Evolutionary conservation across 495 filamentous ascomycete species (phyloP), one percentile per base, ranked within the genome.

Genomic region (Penicillium tannophilum): DNA sequence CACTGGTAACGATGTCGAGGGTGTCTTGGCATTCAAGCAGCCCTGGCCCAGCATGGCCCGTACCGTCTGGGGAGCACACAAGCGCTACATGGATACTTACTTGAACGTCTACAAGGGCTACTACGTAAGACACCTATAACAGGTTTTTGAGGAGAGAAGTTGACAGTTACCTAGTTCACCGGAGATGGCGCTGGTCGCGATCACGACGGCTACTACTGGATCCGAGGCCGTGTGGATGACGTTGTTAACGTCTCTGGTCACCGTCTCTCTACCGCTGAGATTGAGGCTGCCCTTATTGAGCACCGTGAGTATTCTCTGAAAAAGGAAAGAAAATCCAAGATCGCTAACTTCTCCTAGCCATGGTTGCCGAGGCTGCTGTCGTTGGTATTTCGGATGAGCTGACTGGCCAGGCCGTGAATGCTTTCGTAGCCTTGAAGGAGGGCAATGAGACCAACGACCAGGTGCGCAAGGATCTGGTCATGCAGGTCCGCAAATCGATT

Each of bases 201-300:
- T 72, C 91, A 97, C 76, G 95, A 99, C 63, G 94, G 94, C 52
- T 98, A 98, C 81, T 98, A 98, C 84, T 98, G 95, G 95, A 98
- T 99, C 75, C 92, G 95, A 56, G 95, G 94, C 49, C 91, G 94
- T 78, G 94, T 98, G 30, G 94, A 99, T 69, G 94, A 99, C 65
- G 94, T 98, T 55, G 93, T 99, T 69, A 99, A 98, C 72, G 94
- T 99, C 51, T 92, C 88, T 59, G 94, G 94, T 31, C 95, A 99
- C 71, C 87, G 94, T 72, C 82, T 99, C 45, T 97, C 93, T 12
- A 99, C 95, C 17, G 94, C 94, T 46, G 94, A 98, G 75, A 98
- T 98, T 60, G 94, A 98, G 76, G 94, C 94, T 31, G 94, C 94
- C 19, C 84, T 98, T 41, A 86, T 98, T 60, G 94, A 98, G 80